Evolutionary conservation across 1,139 yeast species (phyloP), one percentile per base, ranked within the genome.

Genomic region (Sugiyamaella pinicola): DNA sequence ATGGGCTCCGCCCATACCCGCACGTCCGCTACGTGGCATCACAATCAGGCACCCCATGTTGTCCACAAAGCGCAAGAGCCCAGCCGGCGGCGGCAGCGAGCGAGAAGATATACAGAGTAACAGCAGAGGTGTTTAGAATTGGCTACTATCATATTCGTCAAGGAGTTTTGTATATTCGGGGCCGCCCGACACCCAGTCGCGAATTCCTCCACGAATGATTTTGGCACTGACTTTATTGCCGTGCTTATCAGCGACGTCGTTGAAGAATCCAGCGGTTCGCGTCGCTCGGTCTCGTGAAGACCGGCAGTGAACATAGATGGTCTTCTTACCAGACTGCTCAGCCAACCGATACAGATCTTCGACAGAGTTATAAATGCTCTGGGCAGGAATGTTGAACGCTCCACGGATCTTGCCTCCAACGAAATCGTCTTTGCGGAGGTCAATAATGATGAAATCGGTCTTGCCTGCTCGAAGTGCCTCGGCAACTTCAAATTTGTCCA

Each of bases 371-470:
- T 57, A 55, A 13, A 62, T 54, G 35, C 63, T 58, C 53, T 61
- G 64, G 17, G 65, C 64, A 17, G 66, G 66, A n/a, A 63, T 49
- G 49, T 63, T 60, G 33, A 60, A 50, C 2, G 66, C 63, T 0
- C 63, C 62, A 35, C 60, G 53, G 53, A 63, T 60, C 33, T 59
- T 55, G 18, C 66, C 66, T 3, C 65, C 64, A 15, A 55, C 50
- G 47, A 56, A 63, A 47, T 63, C 66, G 21, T 52, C 59, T 33
- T 60, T 59, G 24, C 66, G 55, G 9, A 63, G 59, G 39, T 63
- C 66, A 40, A 63, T 43, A 13, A 63, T 58, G 15, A 58, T 49
- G 41, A 58, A 51, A 24, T 59, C 60, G 13, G 47, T 47, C 15
- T 55, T 50, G 19, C 35, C 49, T 8, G 19, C 35, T 4, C 50